Evolutionary conservation across 768 basidiomycete species (phyloP).

Genomic region (Lactarius psammicola): DNA sequence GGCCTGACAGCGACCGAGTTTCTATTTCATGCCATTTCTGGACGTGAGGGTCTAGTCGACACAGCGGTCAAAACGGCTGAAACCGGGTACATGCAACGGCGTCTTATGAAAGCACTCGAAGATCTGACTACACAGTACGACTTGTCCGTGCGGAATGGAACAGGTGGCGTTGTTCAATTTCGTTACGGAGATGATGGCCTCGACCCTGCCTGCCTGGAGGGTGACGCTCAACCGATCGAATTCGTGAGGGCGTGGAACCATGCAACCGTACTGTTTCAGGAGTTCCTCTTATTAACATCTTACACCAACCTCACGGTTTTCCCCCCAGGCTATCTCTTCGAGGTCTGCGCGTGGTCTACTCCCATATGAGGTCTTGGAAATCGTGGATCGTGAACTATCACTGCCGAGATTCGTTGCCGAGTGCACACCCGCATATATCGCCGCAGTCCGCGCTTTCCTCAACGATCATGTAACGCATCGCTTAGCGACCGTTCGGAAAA

Average conservation of each 20-base stretch:
- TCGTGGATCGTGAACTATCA: conserved; percentile 63
- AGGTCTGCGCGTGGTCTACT: conserved; percentile 63
- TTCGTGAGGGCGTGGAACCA: conserved; percentile 85
- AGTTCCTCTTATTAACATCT: background rate
- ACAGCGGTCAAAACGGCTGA: conserved; percentile 99
- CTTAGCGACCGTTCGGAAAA: conserved; percentile 64
- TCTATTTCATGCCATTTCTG: conserved; percentile 97
- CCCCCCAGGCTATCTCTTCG: conserved; percentile 58
- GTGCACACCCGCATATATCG: conserved; percentile 69
- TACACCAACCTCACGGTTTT: conserved; percentile 6
- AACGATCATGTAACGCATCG: conserved; percentile 59
- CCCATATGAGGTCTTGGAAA: conserved; percentile 81
- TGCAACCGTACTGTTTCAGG: conserved; percentile 55
- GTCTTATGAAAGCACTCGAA: conserved; percentile 98
- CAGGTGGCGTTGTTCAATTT: conserved; percentile 96
- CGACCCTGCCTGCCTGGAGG: conserved; percentile 95
- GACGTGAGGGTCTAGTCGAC: conserved; percentile 97
- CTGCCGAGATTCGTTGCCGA: conserved; percentile 59
- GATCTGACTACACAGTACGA: conserved; percentile 97
- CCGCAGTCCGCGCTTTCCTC: conserved; percentile 70
- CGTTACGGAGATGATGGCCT: conserved; percentile 95
- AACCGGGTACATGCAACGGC: conserved; percentile 99
- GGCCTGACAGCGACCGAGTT: conserved; percentile 94
- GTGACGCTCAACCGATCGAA: conserved; percentile 92
- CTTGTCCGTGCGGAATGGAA: conserved; percentile 89